Conservation (phyloP, 805 yeast species). For the Metschnikowia cubensis region DNA sequence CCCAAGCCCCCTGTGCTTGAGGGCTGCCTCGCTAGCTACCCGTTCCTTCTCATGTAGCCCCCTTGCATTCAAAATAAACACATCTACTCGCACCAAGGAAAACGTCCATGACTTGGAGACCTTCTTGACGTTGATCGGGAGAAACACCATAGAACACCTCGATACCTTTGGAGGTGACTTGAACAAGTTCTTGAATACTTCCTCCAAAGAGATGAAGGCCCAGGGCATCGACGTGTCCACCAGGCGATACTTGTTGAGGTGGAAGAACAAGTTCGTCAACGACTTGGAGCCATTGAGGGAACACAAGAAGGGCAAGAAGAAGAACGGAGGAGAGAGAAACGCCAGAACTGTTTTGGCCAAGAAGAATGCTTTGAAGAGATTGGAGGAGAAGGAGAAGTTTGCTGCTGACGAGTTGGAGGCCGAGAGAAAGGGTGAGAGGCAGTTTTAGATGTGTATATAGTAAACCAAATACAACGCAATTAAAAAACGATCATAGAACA, state of each 20-base stretch:
- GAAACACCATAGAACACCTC: conserved; percentile 61
- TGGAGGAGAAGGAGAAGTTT: conserved; percentile 47
- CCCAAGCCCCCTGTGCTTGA: conserved; percentile 7
- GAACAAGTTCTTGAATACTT: conserved; percentile 54
- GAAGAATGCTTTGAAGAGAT: conserved; percentile 55
- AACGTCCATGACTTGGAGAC: conserved; percentile 60
- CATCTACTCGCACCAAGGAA: conserved; percentile 45
- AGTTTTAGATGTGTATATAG: conserved; percentile 25
- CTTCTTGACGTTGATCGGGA: conserved; percentile 76
- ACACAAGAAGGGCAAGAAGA: conserved; percentile 65
- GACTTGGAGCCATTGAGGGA: conserved; percentile 52
- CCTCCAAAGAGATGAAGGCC: conserved; percentile 57
- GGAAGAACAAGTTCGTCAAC: conserved; percentile 64
- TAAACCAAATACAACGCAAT: neutral
- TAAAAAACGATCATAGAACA: no score
- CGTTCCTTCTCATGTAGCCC: conserved; percentile 13
- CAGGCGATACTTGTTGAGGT: conserved; percentile 68
- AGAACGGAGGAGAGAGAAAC: conserved; percentile 83
- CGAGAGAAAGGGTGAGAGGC: conserved; percentile 40
- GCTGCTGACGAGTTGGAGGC: conserved; percentile 38
- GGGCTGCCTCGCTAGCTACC: conserved; percentile 3
- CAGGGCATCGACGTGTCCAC: conserved; percentile 71
- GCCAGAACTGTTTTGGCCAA: conserved; percentile 51
- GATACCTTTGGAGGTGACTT: conserved; percentile 62
- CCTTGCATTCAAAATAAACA: conserved; percentile 39